Evolutionary conservation across 805 yeast species (phyloP), one percentile per base, ranked within the genome.

Genomic region (Nakazawaea siamensis): DNA sequence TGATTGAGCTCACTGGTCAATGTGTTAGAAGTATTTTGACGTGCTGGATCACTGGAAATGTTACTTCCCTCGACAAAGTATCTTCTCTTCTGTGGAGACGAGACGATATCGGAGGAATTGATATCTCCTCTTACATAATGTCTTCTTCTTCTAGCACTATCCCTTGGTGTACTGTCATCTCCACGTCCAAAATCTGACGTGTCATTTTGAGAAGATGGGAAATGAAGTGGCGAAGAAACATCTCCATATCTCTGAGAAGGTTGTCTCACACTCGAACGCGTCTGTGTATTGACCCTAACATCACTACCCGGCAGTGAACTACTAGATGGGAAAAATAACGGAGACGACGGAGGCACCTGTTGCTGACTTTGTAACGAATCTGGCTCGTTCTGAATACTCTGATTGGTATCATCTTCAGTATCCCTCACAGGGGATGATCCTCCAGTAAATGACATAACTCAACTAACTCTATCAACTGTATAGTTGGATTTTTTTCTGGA

Each of bases 101-200:
- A 71, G n/a, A 72, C 57, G 37, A 62, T 50, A 35, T 83, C 94
- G 0, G 80, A 66, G 1, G 80, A 72, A 51, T 80, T 80, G 34
- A 86, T 66, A 52, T 87, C 95, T 46, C 92, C 86, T 60, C 96
- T 73, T 37, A 75, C 64, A 38, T 67, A 54, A 23, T 55, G 66
- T 34, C 80, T 66, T 40, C 74, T 55, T 20, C 23, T 20, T n/a
- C n/a, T n/a, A n/a, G n/a, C n/a, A 27, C 66, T 57, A 19, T 61
- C 57, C 33, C 66, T 47, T 39, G 60, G 66, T 8, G 59, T 66
- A 32, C 68, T 70, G 10, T 7, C 7, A 8, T 10, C 23, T 8
- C 23, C 23, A 8, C 23, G 7, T 33, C 43, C 57, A 46, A 44
- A 52, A 29, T 37, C 40, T 4, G 37, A 33, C 3, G 40, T 29